A percentile compares a stretch with the other conserved stretches of the same genome.
Conservation (phyloP, 768 basidiomycete species). For the Glaciozyma martinii region DNA sequence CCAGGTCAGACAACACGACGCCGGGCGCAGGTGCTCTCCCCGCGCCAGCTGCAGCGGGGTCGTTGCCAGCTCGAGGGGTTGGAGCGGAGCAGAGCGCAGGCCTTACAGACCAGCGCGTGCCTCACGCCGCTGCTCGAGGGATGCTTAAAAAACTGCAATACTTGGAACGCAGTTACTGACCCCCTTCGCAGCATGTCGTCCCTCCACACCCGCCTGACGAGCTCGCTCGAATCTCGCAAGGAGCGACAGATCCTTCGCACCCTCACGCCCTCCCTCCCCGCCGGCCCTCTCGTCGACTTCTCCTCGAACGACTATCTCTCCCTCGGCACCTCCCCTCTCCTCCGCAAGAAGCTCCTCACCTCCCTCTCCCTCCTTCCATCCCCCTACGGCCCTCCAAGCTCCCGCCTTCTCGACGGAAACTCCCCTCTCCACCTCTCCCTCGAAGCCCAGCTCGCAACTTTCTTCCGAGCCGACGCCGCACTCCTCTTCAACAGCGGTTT, state of each 20-base stretch:
- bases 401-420: slow-evolving; percentile 71
- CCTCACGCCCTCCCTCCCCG: slow-evolving; percentile 47
- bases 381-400: slow-evolving; percentile 62
- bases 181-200: neutral
- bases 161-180: neutral
- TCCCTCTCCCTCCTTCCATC: slow-evolving; percentile 52
- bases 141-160: too few relatives aligned
- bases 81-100: too few relatives aligned
- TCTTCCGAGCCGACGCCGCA: slow-evolving; percentile 43
- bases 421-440: slow-evolving; percentile 56
- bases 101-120: too few relatives aligned
- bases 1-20: too few relatives aligned
- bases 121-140: too few relatives aligned
- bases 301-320: slow-evolving; percentile 35
- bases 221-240: slow-evolving; percentile 58
- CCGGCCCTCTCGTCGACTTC: slow-evolving; percentile 30
- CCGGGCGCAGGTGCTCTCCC: too few relatives aligned
- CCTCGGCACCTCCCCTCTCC: slow-evolving; percentile 5
- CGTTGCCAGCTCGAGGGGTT: too few relatives aligned
- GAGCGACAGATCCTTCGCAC: slow-evolving; percentile 59
- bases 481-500: slow-evolving; percentile 87
- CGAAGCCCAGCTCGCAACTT: slow-evolving; percentile 44
- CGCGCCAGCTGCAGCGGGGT: too few relatives aligned
- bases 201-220: slow-evolving; percentile 44
- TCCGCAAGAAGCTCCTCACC: slow-evolving; percentile 46